Conservation (phyloP, 371 early-diverging fungal species). For the Syncephalis plumigaleata region DNA sequence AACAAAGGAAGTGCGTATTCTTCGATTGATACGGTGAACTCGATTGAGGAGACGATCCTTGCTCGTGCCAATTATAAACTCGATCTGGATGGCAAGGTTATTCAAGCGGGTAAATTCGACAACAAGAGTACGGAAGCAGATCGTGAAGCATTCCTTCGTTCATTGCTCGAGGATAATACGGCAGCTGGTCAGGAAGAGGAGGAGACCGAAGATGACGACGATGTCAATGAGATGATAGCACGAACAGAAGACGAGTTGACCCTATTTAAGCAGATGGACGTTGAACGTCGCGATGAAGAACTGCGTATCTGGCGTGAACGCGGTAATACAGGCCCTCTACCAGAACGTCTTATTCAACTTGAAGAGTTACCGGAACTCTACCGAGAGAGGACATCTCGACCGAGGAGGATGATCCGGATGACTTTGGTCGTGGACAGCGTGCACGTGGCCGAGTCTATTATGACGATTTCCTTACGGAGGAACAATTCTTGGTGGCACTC, state of each 20-base stretch:
- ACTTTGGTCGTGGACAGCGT: constrained; percentile 56
- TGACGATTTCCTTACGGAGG: constrained; percentile 87
- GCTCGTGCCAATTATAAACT: constrained; percentile 93
- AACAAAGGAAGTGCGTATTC: constrained; percentile 97
- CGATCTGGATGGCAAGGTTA: constrained; percentile 95
- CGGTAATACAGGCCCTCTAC: constrained; percentile 22
- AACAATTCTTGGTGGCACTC: constrained; percentile 68
- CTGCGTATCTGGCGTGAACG: constrained; percentile 5
- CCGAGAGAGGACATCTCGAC: constrained; percentile 31
- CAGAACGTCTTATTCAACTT: constrained; percentile 67
- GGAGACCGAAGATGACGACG: constrained; percentile 57
- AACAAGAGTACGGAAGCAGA: constrained; percentile 88
- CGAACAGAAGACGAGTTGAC: constrained; percentile 56
- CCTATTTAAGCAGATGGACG: constrained; percentile 54
- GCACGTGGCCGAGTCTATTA: constrained; percentile 53
- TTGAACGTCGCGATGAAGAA: constrained; percentile 31
- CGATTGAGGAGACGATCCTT: constrained; percentile 94
- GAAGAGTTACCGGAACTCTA: constrained; percentile 78
- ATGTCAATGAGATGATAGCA: constrained; percentile 73
- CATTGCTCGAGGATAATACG: not conserved
- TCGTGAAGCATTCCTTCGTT: constrained; percentile 60
- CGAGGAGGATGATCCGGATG: constrained; percentile 23
- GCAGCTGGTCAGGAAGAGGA: constrained; percentile 33
- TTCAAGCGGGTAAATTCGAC: constrained; percentile 98
- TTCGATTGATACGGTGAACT: constrained; percentile 85